phyloP scores from a whole-genome alignment of 768 basidiomycete genomes.

The Hirschioporus abietinus region DNA sequence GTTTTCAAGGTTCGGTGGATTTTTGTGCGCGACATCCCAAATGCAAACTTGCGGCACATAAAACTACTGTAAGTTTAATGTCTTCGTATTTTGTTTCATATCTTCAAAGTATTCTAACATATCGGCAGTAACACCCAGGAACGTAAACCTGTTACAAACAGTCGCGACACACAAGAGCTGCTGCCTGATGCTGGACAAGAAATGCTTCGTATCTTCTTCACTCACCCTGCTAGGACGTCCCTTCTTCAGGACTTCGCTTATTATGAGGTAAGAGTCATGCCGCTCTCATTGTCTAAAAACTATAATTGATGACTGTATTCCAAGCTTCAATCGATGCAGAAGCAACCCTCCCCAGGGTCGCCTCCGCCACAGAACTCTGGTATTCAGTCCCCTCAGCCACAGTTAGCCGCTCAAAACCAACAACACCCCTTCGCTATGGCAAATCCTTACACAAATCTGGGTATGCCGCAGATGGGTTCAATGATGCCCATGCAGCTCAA shows the following conservation, averaged over 20 bases:
- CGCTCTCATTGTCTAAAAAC: conserved; percentile 2
- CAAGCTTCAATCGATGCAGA: conserved; percentile 85
- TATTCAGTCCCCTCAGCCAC: conserved; percentile 28
- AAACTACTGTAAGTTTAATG: conserved; percentile 60
- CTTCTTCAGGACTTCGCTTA: conserved; percentile 91
- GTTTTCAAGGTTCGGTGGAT: conserved; percentile 99
- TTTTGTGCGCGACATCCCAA: conserved; percentile 93
- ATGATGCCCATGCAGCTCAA: conserved; percentile 61
- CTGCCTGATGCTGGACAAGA: conserved; percentile 95
- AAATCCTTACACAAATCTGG: conserved; percentile 43
- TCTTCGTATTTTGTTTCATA: conserved; percentile 7
- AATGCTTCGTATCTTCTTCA: conserved; percentile 93
- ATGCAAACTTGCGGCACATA: conserved; percentile 84
- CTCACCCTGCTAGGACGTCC: conserved; percentile 89
- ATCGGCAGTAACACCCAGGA: conserved; percentile 87
- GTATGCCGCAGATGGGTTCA: conserved; percentile 54
- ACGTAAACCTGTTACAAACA: conserved; percentile 97
- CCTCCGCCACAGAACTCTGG: conserved; percentile 26
- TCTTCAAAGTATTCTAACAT: conserved; percentile 13
- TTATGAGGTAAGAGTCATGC: conserved; percentile 62
- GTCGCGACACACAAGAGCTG: conserved; percentile 95
- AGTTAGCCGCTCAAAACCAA: conserved; percentile 35
- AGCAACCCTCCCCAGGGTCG: conserved; percentile 36
- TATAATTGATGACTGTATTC: conserved; percentile 6
- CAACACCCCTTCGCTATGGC: conserved; percentile 45